phyloP scores from a whole-genome alignment of 2,329 filamentous ascomycete genomes.

The Chalaropsis ovoidea region DNA sequence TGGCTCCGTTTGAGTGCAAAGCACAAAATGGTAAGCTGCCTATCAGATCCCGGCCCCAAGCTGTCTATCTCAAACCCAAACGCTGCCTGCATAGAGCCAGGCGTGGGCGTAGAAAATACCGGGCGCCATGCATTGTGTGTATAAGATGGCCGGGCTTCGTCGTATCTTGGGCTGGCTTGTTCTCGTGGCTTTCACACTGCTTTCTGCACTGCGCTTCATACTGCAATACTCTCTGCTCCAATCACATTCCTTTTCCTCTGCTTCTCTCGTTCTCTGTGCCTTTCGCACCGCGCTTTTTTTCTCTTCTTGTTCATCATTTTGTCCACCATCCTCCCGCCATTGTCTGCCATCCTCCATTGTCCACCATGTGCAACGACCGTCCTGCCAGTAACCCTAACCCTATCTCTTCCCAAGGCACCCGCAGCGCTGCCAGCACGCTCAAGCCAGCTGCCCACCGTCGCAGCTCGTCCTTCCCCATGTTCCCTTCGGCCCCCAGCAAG shows the following conservation, averaged over 20 bases:
- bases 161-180: not conserved
- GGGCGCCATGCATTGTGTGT: not conserved
- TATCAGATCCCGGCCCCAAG: not conserved
- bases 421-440: too few species aligned
- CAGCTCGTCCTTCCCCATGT: not conserved
- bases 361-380: not conserved
- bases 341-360: not conserved
- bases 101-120: not conserved
- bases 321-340: too few species aligned
- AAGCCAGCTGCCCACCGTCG: not conserved
- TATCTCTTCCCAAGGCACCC: not conserved
- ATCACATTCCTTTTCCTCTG: not conserved
- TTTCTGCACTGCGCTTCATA: not conserved
- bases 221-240: not conserved
- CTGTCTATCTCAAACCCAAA: not conserved
- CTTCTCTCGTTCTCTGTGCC: not conserved
- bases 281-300: not conserved
- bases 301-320: not conserved
- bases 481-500: not conserved
- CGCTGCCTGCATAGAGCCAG: not conserved
- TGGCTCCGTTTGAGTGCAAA: not conserved
- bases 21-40: not conserved
- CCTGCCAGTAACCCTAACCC: not conserved
- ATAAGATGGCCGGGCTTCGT: not conserved
- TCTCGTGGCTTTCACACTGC: not conserved